Evolutionary conservation across 805 yeast species (phyloP).

Genomic region (Zygosaccharomyces siamensis): DNA sequence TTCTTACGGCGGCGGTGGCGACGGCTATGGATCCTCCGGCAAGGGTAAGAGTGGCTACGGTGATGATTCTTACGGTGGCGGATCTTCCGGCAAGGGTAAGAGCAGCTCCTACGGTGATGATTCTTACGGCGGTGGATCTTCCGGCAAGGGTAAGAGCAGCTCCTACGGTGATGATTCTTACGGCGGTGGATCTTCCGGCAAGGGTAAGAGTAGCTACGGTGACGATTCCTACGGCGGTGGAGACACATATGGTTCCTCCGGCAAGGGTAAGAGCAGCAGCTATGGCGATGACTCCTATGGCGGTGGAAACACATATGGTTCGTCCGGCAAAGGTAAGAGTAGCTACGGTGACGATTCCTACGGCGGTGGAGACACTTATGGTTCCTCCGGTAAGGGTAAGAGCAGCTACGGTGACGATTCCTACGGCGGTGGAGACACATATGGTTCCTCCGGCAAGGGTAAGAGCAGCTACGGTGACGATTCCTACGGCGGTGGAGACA

Average conservation of each 20-base stretch:
- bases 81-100: slow-evolving; percentile 18
- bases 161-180: slow-evolving; percentile 12
- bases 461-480: slow-evolving; percentile 22
- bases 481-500: slow-evolving; percentile 17
- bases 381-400: slow-evolving; percentile 20
- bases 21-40: slow-evolving; percentile 13
- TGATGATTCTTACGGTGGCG: slow-evolving; percentile 22
- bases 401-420: slow-evolving; percentile 16
- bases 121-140: slow-evolving; percentile 19
- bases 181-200: slow-evolving; percentile 24
- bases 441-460: slow-evolving; percentile 11
- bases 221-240: slow-evolving; percentile 18
- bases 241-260: slow-evolving; percentile 26
- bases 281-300: slow-evolving; percentile 7
- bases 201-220: slow-evolving; percentile 8
- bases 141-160: slow-evolving; percentile 17
- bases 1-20: slow-evolving; percentile 16
- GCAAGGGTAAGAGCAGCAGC: slow-evolving; percentile 1
- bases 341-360: slow-evolving; percentile 19
- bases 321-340: slow-evolving; percentile 21
- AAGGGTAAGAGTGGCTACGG: slow-evolving; percentile 13
- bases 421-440: background rate
- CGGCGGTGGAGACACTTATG: slow-evolving; percentile 19
- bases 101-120: slow-evolving; percentile 7
- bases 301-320: too few relatives aligned